These are phyloP conservation scores for Yamadazyma conglobata DNA, from an alignment of 1,139 yeast genomes.

Conservation along the genomic window DNA sequence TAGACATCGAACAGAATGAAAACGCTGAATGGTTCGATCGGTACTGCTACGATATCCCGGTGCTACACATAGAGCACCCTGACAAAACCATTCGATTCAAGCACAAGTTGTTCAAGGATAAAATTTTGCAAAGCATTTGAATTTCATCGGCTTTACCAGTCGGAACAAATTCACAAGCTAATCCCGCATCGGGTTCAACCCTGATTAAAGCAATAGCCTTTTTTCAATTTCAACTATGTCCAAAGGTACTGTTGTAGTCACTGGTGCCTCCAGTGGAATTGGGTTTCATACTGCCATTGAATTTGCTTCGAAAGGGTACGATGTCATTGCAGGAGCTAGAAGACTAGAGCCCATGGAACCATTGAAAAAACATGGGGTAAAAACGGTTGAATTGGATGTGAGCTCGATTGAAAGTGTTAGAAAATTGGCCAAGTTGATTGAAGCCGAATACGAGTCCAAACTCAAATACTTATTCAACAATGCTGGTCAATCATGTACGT, in stretches of 20 bases:
- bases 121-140: conserved; percentile 36
- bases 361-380: conserved; percentile 37
- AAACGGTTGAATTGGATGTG: conserved; percentile 35
- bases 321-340: conserved; percentile 65
- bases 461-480: conserved; percentile 66
- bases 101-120: conserved; percentile 67
- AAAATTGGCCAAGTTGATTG: conserved; percentile 40
- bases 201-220: not conserved
- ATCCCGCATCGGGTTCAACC: not conserved
- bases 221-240: not conserved
- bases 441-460: conserved; percentile 32
- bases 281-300: conserved; percentile 68
- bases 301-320: conserved; percentile 58
- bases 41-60: conserved; percentile 90
- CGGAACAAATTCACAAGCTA: not conserved
- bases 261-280: conserved; percentile 84
- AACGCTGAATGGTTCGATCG: conserved; percentile 75
- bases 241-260: conserved; percentile 47
- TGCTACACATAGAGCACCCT: conserved; percentile 63
- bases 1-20: conserved; percentile 68
- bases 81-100: conserved; percentile 57
- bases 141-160: no score
- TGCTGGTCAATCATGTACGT: conserved; percentile 59
- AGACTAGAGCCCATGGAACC: conserved; percentile 61
- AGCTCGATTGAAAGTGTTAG: conserved; percentile 48